Percentiles rank a stretch among this genome's conserved stretches.
Evolutionary conservation across 2,329 filamentous ascomycete genomes (phyloP).

Genomic region (Huntiella moniliformis): DNA sequence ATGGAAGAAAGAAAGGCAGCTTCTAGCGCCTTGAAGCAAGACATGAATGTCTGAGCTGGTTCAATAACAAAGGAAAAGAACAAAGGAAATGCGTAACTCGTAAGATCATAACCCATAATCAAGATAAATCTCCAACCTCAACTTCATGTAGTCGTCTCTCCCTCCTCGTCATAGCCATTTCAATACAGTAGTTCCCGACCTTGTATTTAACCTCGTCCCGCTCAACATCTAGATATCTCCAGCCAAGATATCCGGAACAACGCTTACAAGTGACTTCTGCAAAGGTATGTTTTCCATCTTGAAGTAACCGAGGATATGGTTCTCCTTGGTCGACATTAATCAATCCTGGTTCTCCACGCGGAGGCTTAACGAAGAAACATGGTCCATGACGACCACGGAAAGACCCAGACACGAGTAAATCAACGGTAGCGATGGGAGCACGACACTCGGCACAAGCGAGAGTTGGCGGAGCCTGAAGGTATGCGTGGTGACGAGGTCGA

Average conservation of each 20-base stretch:
- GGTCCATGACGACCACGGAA: slow-evolving; percentile 48
- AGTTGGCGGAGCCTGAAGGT: slow-evolving; percentile 11
- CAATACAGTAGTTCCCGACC: slow-evolving; percentile 48
- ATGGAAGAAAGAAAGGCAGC: no score
- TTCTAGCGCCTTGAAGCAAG: no score
- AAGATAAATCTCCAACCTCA: no score
- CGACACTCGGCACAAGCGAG: slow-evolving; percentile 13
- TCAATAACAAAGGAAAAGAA: not conserved
- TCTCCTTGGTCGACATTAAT: slow-evolving; percentile 37
- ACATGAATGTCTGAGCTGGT: no score
- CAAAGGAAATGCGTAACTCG: not conserved
- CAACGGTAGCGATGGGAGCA: slow-evolving; percentile 20
- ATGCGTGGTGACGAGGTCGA: slow-evolving; percentile 14
- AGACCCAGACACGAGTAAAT: not conserved
- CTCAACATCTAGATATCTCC: slow-evolving; percentile 49
- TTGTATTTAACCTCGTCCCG: slow-evolving; percentile 45
- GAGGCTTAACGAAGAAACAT: slow-evolving; percentile 38
- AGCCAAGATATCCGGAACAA: slow-evolving; percentile 40
- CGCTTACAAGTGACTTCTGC: slow-evolving; percentile 41
- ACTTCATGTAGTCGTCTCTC: no score
- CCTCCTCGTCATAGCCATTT: slow-evolving; percentile 17
- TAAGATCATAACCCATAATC: no score
- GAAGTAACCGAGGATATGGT: slow-evolving; percentile 36
- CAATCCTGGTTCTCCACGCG: slow-evolving; percentile 18
- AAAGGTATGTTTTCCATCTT: slow-evolving; percentile 44